These are phyloP conservation scores for Lactifluus volemus DNA, from an alignment of 768 basidiomycete genomes.

Conservation along the genomic window DNA sequence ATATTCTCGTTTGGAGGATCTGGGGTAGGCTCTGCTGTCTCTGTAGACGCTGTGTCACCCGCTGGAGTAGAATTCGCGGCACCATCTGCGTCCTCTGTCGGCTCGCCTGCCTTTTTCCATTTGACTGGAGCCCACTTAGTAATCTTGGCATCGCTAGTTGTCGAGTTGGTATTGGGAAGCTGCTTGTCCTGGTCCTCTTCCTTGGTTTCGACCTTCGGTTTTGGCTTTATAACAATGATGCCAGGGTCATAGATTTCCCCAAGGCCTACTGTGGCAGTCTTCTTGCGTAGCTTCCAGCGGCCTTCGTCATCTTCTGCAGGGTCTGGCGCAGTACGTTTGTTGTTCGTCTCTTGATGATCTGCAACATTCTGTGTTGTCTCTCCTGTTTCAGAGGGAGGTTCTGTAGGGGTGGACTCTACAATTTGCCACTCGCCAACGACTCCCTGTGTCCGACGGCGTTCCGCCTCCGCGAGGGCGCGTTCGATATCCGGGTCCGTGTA, in stretches of 20 bases:
- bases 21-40: neutral
- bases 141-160: neutral
- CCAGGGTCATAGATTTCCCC: slow-evolving; percentile 82
- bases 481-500: slow-evolving; percentile 71
- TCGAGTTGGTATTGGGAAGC: neutral
- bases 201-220: slow-evolving; percentile 41
- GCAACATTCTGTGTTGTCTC: slow-evolving; percentile 18
- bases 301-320: slow-evolving; percentile 39
- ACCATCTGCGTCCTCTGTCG: neutral
- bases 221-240: slow-evolving; percentile 53
- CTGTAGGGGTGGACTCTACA: slow-evolving; percentile 31
- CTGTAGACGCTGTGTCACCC: neutral
- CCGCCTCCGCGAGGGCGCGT: slow-evolving; percentile 47
- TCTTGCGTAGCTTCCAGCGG: slow-evolving; percentile 62
- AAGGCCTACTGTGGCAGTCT: slow-evolving; percentile 47
- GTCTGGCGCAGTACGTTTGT: slow-evolving; percentile 25
- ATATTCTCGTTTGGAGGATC: neutral
- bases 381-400: slow-evolving; percentile 19
- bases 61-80: neutral
- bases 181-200: neutral
- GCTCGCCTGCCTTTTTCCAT: slow-evolving; percentile 18
- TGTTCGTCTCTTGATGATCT: slow-evolving; percentile 1
- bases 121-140: slow-evolving; percentile 19
- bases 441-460: slow-evolving; percentile 54
- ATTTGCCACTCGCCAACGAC: slow-evolving; percentile 73